A percentile compares a stretch with the other conserved stretches of the same genome.
phyloP scores from a whole-genome alignment of 2,329 filamentous ascomycete genomes.

The Lachnellula hyalina region DNA sequence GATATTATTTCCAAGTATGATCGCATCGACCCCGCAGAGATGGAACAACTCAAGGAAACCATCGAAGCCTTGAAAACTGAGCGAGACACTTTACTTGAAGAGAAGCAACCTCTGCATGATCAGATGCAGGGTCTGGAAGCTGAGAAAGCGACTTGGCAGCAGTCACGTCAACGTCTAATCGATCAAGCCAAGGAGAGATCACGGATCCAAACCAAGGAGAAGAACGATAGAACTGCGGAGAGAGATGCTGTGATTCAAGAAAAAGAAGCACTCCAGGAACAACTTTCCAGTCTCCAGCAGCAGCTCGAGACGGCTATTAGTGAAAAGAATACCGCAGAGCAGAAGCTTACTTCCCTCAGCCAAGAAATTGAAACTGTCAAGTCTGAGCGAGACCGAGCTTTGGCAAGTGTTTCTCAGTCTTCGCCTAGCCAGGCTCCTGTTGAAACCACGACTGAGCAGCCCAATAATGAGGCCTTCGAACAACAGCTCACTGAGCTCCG shows the following conservation, averaged over 20 bases:
- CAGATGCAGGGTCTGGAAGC: constrained; percentile 49
- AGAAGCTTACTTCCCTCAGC: constrained; percentile 31
- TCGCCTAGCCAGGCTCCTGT: constrained; percentile 30
- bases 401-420: constrained; percentile 21
- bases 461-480: constrained; percentile 46
- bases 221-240: constrained; percentile 46
- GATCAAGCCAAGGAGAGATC: constrained; percentile 60
- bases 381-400: constrained; percentile 42
- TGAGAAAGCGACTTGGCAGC: constrained; percentile 50
- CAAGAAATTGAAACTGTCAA: constrained; percentile 39
- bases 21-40: constrained; percentile 85
- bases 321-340: constrained; percentile 31
- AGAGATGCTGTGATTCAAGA: constrained; percentile 35
- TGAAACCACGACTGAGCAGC: constrained; percentile 42
- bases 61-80: constrained; percentile 63
- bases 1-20: constrained; percentile 96
- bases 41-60: constrained; percentile 81
- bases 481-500: constrained; percentile 44
- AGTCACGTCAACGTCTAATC: constrained; percentile 47
- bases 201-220: constrained; percentile 49
- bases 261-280: constrained; percentile 36
- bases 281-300: constrained; percentile 38
- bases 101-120: constrained; percentile 43
- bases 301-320: constrained; percentile 41
- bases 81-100: constrained; percentile 43